phyloP scores from a whole-genome alignment of 306 rosid species.

The Morella rubra region DNA sequence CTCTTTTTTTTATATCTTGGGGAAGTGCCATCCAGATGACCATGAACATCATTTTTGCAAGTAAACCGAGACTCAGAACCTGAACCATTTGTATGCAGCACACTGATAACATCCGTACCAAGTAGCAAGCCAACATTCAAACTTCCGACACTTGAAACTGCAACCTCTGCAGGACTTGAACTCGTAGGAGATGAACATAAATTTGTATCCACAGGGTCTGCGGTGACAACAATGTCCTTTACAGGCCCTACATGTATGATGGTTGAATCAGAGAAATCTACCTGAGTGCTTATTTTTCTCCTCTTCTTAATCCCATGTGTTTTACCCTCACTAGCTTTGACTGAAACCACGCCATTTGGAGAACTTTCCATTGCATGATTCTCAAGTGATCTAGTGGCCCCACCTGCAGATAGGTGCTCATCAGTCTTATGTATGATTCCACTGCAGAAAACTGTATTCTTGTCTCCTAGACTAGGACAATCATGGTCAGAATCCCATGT shows the following conservation, averaged over 20 bases:
- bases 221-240: conserved; percentile 30
- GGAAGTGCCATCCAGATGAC: conserved; percentile 31
- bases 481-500: conserved; percentile 35
- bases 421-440: conserved; percentile 27
- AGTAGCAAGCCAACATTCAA: conserved; percentile 37
- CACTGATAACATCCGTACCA: conserved; percentile 26
- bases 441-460: conserved; percentile 29
- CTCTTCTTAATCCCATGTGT: conserved; percentile 34
- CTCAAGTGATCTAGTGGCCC: conserved; percentile 37
- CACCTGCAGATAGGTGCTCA: conserved; percentile 33
- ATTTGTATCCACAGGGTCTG: conserved; percentile 38
- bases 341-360: conserved; percentile 32
- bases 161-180: conserved; percentile 36
- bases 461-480: conserved; percentile 32
- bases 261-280: conserved; percentile 39
- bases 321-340: conserved; percentile 38
- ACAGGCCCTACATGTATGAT: conserved; percentile 32
- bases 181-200: conserved; percentile 29
- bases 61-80: conserved; percentile 35
- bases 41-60: conserved; percentile 28
- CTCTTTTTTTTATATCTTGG: conserved; percentile 37
- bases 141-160: conserved; percentile 43
- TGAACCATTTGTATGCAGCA: conserved; percentile 28
- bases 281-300: conserved; percentile 39
- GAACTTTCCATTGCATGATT: conserved; percentile 33